A percentile compares a stretch with the other conserved stretches of the same genome.
These are phyloP conservation scores for Dactylonectria macrodidyma DNA, from an alignment of 2,329 filamentous ascomycete species.

Conservation along the genomic window DNA sequence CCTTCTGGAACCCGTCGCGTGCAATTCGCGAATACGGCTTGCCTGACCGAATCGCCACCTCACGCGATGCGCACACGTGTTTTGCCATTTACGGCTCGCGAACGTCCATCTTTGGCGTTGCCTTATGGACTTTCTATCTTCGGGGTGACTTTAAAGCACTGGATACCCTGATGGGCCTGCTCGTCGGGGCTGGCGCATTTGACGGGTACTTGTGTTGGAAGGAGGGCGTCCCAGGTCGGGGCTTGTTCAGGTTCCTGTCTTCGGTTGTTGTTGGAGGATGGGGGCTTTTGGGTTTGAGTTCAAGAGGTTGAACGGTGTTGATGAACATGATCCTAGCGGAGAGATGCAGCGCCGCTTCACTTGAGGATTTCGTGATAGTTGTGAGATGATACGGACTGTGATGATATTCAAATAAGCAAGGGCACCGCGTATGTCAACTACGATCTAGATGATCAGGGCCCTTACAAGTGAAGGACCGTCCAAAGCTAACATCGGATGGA, in stretches of 20 bases:
- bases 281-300: slow-evolving; percentile 40
- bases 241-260: slow-evolving; percentile 30
- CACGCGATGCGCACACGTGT: slow-evolving; percentile 48
- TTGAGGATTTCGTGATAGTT: too few species aligned
- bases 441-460: too few species aligned
- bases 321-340: too few species aligned
- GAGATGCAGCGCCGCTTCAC: too few species aligned
- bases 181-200: slow-evolving; percentile 35
- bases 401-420: too few species aligned
- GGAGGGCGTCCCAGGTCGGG: slow-evolving; percentile 38
- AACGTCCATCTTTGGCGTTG: slow-evolving; percentile 38
- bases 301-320: slow-evolving; percentile 1
- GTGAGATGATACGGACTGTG: too few species aligned
- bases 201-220: slow-evolving; percentile 46
- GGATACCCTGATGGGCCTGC: slow-evolving; percentile 41
- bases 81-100: slow-evolving; percentile 48
- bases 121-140: slow-evolving; percentile 44
- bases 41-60: slow-evolving; percentile 49
- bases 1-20: slow-evolving; percentile 49
- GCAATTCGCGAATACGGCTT: slow-evolving; percentile 54
- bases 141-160: slow-evolving; percentile 35
- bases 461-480: too few species aligned
- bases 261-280: slow-evolving; percentile 34
- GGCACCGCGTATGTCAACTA: too few species aligned
- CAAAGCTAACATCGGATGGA: too few species aligned